A percentile compares a stretch with the other conserved stretches of the same genome.
phyloP scores from a whole-genome alignment of 2,329 filamentous ascomycete species.

The Colletotrichum truncatum region DNA sequence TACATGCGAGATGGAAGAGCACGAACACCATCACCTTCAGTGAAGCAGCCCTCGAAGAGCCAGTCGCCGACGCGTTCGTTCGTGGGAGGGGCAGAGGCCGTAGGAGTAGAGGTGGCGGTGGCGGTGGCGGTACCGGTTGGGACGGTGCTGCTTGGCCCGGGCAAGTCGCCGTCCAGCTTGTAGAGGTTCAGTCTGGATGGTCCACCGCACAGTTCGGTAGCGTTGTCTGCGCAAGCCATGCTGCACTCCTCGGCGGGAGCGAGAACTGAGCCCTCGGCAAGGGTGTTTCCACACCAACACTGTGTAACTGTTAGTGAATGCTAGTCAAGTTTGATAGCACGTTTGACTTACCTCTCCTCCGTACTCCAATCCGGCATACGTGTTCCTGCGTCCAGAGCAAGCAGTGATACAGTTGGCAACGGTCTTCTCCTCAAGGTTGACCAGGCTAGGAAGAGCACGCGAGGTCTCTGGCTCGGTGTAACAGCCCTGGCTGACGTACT shows the following conservation, averaged over 20 bases:
- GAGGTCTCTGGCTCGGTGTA: conserved; percentile 34
- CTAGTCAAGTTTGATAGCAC: too few species aligned
- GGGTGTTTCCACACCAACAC: conserved; percentile 47
- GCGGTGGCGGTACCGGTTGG: background rate
- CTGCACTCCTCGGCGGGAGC: conserved; percentile 42
- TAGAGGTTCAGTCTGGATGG: conserved; percentile 46
- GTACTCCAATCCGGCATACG: conserved; percentile 48
- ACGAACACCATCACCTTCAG: conserved; percentile 41
- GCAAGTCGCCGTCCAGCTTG: conserved; percentile 31
- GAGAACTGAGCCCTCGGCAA: conserved; percentile 38
- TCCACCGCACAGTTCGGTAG: conserved; percentile 47
- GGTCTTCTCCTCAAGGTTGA: conserved; percentile 32
- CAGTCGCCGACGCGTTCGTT: conserved; percentile 39
- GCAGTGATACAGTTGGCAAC: conserved; percentile 38
- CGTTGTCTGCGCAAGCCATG: conserved; percentile 47
- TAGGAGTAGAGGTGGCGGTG: background rate
- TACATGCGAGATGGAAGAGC: conserved; percentile 40
- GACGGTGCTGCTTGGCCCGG: background rate
- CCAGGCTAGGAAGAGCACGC: conserved; percentile 33
- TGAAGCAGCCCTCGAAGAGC: conserved; percentile 47
- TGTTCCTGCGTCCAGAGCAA: conserved; percentile 39
- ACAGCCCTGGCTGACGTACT: conserved; percentile 31
- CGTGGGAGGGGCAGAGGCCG: background rate
- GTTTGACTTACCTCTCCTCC: conserved; percentile 45
- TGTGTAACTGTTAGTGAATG: conserved; percentile 17